Evolutionary conservation across 1,139 yeast genomes (phyloP), one percentile per base, ranked within the genome.

Genomic region (Debaryomyces robertsiae): DNA sequence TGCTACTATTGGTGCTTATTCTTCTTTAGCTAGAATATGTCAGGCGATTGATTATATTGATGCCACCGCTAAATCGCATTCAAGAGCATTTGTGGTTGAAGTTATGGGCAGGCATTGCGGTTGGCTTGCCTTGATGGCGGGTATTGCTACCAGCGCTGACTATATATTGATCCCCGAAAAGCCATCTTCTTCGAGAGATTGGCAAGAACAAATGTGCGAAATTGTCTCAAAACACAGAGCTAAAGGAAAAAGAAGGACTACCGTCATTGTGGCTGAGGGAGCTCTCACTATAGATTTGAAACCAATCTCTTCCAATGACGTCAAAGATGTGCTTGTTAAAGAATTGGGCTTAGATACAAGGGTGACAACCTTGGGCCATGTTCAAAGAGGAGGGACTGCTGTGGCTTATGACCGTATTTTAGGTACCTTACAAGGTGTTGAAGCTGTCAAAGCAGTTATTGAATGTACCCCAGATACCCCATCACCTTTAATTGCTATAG

Each of bases 21-120:
- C 90, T 23, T 82, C 93, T 0, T 69, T 85, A 49, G 93, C 82
- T 49, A 70, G 94, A 58, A 85, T 85, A 48, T 79, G 87, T 58
- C 82, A 82, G 58, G 83, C 85, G 65, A 82, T 85, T 44, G 94
- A 85, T 63, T 84, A 82, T 58, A 85, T 85, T 46, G 93, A 84
- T 60, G 93, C 91, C 33, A 85, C 94, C 28, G 94, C 94, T 25
- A 82, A 81, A 43, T 84, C 91, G 1, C 94, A 85, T 61, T 84
- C 89, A 22, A 70, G 94, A 59, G 94, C 94, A 6, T 85, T 85
- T 57, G 90, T 85, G 30, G 82, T 85, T 33, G 94, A 85, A 63
- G 94, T 85, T n/a, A 85, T 85, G 94, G 94, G 94, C 46, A 76
- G 94, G 63, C 93, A 85, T 56, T 85, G 94, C 70, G 94, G 94